Percentiles rank a stretch among this genome's conserved stretches.
These are phyloP conservation scores for Volutella citrinella DNA, from an alignment of 2,329 filamentous ascomycete species.

Conservation along the genomic window DNA sequence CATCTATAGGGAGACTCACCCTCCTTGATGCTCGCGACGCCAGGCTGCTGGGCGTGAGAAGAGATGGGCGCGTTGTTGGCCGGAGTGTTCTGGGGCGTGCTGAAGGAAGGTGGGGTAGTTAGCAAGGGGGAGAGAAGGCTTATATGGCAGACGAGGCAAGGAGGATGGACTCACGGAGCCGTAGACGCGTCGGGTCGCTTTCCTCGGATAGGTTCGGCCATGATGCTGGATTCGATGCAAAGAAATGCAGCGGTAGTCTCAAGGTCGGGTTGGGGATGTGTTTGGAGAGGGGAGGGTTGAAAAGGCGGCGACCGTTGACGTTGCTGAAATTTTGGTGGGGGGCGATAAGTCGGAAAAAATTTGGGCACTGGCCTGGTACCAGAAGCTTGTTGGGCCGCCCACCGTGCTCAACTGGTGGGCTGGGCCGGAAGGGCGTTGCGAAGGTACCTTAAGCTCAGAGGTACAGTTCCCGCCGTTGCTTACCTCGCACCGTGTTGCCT, in stretches of 20 bases:
- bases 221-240: slow-evolving; percentile 36
- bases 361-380: slow-evolving; percentile 30
- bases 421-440: slow-evolving; percentile 4
- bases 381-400: slow-evolving; percentile 29
- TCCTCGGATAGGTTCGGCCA: slow-evolving; percentile 64
- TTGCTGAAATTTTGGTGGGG: slow-evolving; percentile 40
- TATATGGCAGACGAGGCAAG: slow-evolving; percentile 4
- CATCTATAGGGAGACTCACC: slow-evolving; percentile 55
- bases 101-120: slow-evolving; percentile 53
- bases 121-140: slow-evolving; percentile 24
- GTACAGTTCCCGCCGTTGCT: slow-evolving; percentile 2
- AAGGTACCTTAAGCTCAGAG: slow-evolving; percentile 5
- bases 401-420: slow-evolving; percentile 21
- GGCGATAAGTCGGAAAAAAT: slow-evolving; percentile 34
- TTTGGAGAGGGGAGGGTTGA: slow-evolving; percentile 32
- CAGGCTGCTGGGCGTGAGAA: slow-evolving; percentile 93
- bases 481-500: slow-evolving; percentile 4
- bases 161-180: slow-evolving; percentile 54
- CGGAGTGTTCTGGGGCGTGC: slow-evolving; percentile 97
- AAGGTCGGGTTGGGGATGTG: slow-evolving; percentile 27
- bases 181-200: slow-evolving; percentile 55
- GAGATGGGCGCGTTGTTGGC: slow-evolving; percentile 95
- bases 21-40: slow-evolving; percentile 93
- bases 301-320: slow-evolving; percentile 32
- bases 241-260: slow-evolving; percentile 23